Conservation (phyloP, 2,329 filamentous ascomycete species). For the Phyllosticta ampelicida region DNA sequence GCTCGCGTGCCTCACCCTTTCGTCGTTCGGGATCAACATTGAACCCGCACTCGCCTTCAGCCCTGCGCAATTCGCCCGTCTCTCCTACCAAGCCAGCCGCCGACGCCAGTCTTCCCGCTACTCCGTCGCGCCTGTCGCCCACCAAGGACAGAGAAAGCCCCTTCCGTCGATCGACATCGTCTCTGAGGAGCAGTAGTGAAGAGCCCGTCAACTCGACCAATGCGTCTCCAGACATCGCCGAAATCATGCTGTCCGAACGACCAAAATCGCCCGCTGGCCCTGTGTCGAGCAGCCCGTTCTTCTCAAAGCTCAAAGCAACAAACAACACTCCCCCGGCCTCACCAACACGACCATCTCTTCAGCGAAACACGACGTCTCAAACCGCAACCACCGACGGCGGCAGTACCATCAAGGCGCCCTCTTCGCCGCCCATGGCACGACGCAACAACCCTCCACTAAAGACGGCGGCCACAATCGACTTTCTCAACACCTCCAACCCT, state of each 20-base stretch:
- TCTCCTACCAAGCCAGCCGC: conserved; percentile 11
- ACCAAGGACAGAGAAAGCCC: conserved; percentile 12
- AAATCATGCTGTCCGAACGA: not conserved
- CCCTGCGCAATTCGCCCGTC: conserved; percentile 17
- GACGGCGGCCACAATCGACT: conserved; percentile 16
- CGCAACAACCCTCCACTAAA: conserved; percentile 27
- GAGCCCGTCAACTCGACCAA: not conserved
- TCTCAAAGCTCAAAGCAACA: conserved; percentile 20
- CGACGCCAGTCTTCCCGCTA: conserved; percentile 4
- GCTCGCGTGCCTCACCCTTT: conserved; percentile 33
- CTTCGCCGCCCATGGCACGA: conserved; percentile 19
- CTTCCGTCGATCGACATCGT: conserved; percentile 23
- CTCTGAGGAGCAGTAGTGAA: conserved; percentile 17
- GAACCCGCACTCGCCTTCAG: conserved; percentile 27
- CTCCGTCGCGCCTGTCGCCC: conserved; percentile 14
- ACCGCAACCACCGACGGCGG: conserved; percentile 2
- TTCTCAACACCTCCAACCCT: conserved; percentile 7
- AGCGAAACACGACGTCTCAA: conserved; percentile 14
- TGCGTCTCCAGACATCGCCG: not conserved
- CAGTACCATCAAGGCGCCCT: conserved; percentile 11
- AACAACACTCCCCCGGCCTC: conserved; percentile 21
- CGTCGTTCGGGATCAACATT: conserved; percentile 31
- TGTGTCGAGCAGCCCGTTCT: conserved; percentile 15
- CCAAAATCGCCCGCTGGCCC: conserved; percentile 12
- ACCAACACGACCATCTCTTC: conserved; percentile 19